Evolutionary conservation across 139 green algal species (phyloP).

Genomic region (Marvania coccoides): DNA sequence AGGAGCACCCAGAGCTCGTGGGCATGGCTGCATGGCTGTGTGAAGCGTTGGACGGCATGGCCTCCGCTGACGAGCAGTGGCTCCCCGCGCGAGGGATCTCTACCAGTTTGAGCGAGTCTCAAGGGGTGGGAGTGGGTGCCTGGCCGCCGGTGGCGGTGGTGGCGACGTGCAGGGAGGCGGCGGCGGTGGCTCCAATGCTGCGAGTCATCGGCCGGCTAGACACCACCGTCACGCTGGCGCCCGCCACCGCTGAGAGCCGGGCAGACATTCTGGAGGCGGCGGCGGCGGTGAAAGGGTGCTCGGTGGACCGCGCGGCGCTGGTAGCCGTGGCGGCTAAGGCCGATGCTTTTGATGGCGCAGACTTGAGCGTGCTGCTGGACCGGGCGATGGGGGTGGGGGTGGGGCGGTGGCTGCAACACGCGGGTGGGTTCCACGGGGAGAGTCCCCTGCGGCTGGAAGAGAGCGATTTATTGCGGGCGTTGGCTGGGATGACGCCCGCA

Average conservation of each 20-base stretch:
- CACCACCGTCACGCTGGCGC: conserved; percentile 27
- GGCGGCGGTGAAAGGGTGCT: conserved; percentile 14
- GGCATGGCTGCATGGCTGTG: conserved; percentile 22
- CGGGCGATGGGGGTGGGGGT: conserved; percentile 48
- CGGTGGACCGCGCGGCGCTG: not conserved
- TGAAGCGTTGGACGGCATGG: conserved; percentile 28
- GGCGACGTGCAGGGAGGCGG: conserved; percentile 24
- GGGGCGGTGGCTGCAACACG: conserved; percentile 16
- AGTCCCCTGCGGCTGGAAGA: conserved; percentile 12
- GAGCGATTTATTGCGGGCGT: conserved; percentile 39
- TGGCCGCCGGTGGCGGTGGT: conserved; percentile 33
- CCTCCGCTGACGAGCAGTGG: conserved; percentile 12
- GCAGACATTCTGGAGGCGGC: conserved; percentile 36
- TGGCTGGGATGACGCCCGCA: conserved; percentile 54
- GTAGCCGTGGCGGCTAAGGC: conserved; percentile 23
- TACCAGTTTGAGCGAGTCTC: too few species aligned
- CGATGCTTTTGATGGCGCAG: conserved; percentile 67
- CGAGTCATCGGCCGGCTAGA: conserved; percentile 47
- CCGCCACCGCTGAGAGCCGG: conserved; percentile 34
- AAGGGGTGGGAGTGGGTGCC: not conserved
- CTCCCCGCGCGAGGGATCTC: not conserved
- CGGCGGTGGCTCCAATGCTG: conserved; percentile 33
- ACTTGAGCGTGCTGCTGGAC: conserved; percentile 65
- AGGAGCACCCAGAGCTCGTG: conserved; percentile 8
- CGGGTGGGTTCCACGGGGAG: not conserved